Conservation (phyloP, 2,329 filamentous ascomycete genomes). For the Ceratocystis eucalypticola region DNA sequence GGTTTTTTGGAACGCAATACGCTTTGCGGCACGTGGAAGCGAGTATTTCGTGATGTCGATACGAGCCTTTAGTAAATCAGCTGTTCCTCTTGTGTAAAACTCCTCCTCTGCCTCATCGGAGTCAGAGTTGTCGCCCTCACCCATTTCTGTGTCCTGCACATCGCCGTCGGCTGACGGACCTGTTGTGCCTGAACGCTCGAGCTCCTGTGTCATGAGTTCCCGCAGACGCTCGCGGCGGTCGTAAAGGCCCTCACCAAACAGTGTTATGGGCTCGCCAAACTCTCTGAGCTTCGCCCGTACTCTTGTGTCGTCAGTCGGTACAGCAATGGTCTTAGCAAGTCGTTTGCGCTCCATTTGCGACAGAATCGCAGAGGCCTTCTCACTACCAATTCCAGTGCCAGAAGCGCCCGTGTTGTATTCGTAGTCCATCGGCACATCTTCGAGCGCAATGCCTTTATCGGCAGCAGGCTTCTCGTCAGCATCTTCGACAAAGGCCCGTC, state of each 20-base stretch:
- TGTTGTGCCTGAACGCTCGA: slow-evolving; percentile 33
- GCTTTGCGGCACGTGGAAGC: slow-evolving; percentile 63
- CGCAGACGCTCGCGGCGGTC: slow-evolving; percentile 79
- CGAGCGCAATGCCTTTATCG: slow-evolving; percentile 32
- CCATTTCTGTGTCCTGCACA: slow-evolving; percentile 24
- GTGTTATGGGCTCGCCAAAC: slow-evolving; percentile 81
- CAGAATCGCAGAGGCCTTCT: slow-evolving; percentile 73
- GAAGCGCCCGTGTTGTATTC: slow-evolving; percentile 68
- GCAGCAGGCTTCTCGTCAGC: slow-evolving; percentile 38
- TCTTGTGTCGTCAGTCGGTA: slow-evolving; percentile 83
- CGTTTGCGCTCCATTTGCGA: slow-evolving; percentile 86
- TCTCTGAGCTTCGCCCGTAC: slow-evolving; percentile 71
- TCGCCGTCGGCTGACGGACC: slow-evolving; percentile 37
- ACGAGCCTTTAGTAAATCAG: slow-evolving; percentile 60
- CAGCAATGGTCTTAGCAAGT: slow-evolving; percentile 73
- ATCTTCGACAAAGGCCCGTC: slow-evolving; percentile 91
- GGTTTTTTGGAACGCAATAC: slow-evolving; percentile 61
- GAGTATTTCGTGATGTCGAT: slow-evolving; percentile 72
- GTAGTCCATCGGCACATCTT: slow-evolving; percentile 51
- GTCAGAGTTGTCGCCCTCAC: slow-evolving; percentile 41
- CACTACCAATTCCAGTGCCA: slow-evolving; percentile 53
- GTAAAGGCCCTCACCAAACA: slow-evolving; percentile 80
- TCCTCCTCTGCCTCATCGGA: slow-evolving; percentile 70
- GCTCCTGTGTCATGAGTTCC: slow-evolving; percentile 61
- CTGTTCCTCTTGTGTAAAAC: slow-evolving; percentile 78